Evolutionary conservation across 73 alveolate species (phyloP), one percentile per base, ranked within the genome.

Genomic region (Tetrahymena thermophila): DNA sequence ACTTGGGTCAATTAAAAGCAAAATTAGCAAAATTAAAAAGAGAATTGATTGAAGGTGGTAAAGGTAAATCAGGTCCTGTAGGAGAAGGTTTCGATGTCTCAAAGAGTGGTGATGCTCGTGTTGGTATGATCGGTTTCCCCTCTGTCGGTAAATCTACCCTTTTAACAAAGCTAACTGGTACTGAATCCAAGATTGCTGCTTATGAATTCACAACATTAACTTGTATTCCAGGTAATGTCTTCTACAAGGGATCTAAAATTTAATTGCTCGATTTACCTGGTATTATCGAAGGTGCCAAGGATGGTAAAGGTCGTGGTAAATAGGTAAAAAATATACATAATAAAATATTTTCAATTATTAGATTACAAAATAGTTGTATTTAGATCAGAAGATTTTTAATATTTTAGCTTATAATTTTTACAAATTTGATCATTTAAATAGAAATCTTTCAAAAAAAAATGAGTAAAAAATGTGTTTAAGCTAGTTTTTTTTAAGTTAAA

Each of bases 201-300:
- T 98, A 99, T 95, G 99, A 99, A 97, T 99, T 99, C 97, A 99
- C 99, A 7, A 99, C 99, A 11, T 98, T 99, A 84, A 99, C 99
- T 44, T 99, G 99, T 93, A 99, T 99, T 93, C 99, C 99, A 19
- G 99, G 99, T 35, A 99, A 98, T 56, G 96, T 96, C 96, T 95
- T 97, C 83, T 97, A 96, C 96, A 99, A 98, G 96, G 99, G 99
- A 15, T 99, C 99, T 85, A 98, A 98, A 97, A 98, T 99, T 95
- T 98, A 99, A 97, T 97, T 99, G 84, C 97, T 99, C 44, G 99
- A 99, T 97, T 96, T 99, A 58, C 99, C 99, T 85, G 99, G 99
- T 42, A 99, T 99, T 96, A 99, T 99, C 56, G 99, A 99, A 94
- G 99, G 99, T 17, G 99, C 99, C 50, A 99, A 99, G 98, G 99